Evolutionary conservation across 192 early-diverging fungal genomes (phyloP).

Genomic region (Podila epigama): DNA sequence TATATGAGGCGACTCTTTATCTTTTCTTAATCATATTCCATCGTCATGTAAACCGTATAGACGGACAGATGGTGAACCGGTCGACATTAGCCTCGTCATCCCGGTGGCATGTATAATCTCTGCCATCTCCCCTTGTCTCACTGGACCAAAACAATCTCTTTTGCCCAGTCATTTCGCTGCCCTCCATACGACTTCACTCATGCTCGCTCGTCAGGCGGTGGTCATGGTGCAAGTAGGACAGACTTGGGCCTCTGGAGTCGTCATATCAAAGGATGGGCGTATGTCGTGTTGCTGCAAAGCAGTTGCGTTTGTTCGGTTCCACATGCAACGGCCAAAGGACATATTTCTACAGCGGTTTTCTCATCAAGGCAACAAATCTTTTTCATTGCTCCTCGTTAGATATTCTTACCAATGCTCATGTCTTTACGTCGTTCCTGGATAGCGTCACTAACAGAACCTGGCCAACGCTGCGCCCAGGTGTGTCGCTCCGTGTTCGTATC

Average conservation of each 20-base stretch:
- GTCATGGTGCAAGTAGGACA: conserved; percentile 49
- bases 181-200: conserved; percentile 24
- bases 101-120: conserved; percentile 43
- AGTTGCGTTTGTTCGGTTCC: not conserved
- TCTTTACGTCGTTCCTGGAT: conserved; percentile 49
- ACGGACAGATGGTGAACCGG: conserved; percentile 50
- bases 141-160: conserved; percentile 15
- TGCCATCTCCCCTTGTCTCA: conserved; percentile 31
- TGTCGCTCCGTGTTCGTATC: conserved; percentile 36
- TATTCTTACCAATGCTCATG: conserved; percentile 48
- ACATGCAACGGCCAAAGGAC: too few relatives aligned
- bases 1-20: not conserved
- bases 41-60: conserved; percentile 6
- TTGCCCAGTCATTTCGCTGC: conserved; percentile 27
- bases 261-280: conserved; percentile 51
- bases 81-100: conserved; percentile 47
- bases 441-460: conserved; percentile 35
- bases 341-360: too few relatives aligned
- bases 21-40: not conserved
- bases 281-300: conserved; percentile 2
- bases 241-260: conserved; percentile 49
- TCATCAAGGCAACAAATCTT: too few relatives aligned
- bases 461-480: conserved; percentile 33
- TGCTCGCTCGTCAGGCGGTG: conserved; percentile 39
- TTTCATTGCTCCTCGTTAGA: conserved; percentile 8